phyloP scores from a whole-genome alignment of 78 protist species.

The Neovahlkampfia damariscottae region DNA sequence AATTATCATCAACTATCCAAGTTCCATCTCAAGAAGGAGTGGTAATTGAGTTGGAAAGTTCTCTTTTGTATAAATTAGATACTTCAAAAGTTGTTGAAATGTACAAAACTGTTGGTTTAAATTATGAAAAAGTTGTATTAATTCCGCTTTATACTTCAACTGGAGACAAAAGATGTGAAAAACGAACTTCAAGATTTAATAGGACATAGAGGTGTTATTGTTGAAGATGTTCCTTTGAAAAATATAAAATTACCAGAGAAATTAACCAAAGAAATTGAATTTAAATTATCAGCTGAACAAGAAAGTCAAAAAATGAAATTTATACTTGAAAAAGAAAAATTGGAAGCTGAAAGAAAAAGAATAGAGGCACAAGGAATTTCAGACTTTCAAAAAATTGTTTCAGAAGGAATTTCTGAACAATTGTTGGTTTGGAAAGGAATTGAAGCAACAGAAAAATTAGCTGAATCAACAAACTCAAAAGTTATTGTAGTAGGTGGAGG shows the following conservation, averaged over 20 bases:
- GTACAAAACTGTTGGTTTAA: not conserved
- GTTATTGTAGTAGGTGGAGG: slow-evolving; percentile 16
- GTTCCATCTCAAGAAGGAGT: slow-evolving; percentile 20
- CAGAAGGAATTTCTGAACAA: slow-evolving; percentile 5
- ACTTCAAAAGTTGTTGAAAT: not conserved
- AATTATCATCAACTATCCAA: no score
- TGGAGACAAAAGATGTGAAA: not conserved
- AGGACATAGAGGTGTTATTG: not conserved
- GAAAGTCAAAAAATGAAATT: slow-evolving; percentile 8
- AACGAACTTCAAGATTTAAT: not conserved
- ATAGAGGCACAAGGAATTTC: slow-evolving; percentile 27
- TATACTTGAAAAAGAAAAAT: slow-evolving; percentile 12
- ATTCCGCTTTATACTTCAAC: not conserved
- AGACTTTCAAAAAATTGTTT: slow-evolving; percentile 20
- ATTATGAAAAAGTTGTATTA: not conserved
- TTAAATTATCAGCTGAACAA: slow-evolving; percentile 13
- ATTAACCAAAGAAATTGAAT: slow-evolving; percentile 19
- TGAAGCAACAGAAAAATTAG: slow-evolving; percentile 20
- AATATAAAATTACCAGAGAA: not conserved
- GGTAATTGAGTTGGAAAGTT: not conserved
- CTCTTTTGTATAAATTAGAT: not conserved
- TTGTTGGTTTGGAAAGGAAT: slow-evolving; percentile 25
- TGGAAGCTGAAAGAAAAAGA: slow-evolving; percentile 11
- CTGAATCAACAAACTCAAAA: slow-evolving; percentile 13
- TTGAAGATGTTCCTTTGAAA: slow-evolving; percentile 6